Conservation (phyloP, 768 basidiomycete species). For the Astraeus odoratus region DNA sequence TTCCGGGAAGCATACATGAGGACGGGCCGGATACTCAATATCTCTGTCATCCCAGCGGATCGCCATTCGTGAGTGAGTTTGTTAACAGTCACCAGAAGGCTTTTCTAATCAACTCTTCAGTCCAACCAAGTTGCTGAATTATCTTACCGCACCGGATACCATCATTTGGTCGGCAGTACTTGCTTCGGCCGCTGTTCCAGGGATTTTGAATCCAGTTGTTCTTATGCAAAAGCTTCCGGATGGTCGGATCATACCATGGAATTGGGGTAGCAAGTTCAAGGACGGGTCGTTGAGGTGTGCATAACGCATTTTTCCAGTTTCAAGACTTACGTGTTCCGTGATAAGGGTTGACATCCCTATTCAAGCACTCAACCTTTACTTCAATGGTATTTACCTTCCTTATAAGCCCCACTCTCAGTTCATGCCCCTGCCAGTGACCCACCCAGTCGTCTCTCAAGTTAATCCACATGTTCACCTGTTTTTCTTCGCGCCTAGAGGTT, state of each 20-base stretch:
- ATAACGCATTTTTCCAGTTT: not conserved
- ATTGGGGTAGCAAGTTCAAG: conserved; percentile 90
- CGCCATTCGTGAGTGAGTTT: conserved; percentile 69
- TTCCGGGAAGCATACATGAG: conserved; percentile 92
- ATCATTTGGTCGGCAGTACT: conserved; percentile 76
- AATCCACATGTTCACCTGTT: conserved; percentile 91
- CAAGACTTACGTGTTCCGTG: not conserved
- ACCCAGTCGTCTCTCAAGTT: conserved; percentile 91
- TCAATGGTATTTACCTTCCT: conserved; percentile 51
- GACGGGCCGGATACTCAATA: conserved; percentile 90
- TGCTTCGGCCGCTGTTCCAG: conserved; percentile 92
- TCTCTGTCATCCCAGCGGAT: conserved; percentile 88
- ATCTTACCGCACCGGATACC: conserved; percentile 92
- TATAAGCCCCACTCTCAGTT: conserved; percentile 3
- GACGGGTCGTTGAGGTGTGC: conserved; percentile 81
- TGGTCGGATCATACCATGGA: conserved; percentile 83
- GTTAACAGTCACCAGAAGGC: not conserved
- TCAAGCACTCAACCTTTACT: conserved; percentile 81
- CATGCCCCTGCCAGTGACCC: conserved; percentile 52
- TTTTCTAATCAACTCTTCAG: conserved; percentile 31
- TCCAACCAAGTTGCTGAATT: conserved; percentile 93
- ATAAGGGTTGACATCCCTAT: conserved; percentile 89
- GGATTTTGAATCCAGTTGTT: conserved; percentile 92
- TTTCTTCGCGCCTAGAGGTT: conserved; percentile 88
- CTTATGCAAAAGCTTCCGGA: conserved; percentile 86